Conservation (phyloP, 495 filamentous ascomycete species). For the Bacidia gigantensis region DNA sequence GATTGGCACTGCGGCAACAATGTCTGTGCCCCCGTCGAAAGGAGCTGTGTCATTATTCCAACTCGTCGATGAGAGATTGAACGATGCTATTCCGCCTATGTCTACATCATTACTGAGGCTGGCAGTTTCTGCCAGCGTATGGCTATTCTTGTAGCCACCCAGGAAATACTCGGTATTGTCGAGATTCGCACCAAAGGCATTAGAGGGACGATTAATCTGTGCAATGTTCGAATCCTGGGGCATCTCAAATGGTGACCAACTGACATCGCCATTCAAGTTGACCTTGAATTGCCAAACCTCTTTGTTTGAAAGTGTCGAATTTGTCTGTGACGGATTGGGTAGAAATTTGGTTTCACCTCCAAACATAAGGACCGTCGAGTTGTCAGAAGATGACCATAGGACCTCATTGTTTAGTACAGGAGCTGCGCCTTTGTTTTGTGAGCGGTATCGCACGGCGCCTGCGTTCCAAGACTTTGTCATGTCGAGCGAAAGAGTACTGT, state of each 20-base stretch:
- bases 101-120: not conserved
- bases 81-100: not conserved
- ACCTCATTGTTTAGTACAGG: not conserved
- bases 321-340: no score
- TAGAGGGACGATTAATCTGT: not conserved
- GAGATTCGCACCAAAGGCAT: not conserved
- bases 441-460: not conserved
- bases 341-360: not conserved
- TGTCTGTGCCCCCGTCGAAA: not conserved
- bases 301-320: not conserved
- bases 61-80: not conserved
- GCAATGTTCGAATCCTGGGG: not conserved
- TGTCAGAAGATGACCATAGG: conserved; percentile 1
- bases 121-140: not conserved
- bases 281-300: conserved; percentile 3
- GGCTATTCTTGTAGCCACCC: not conserved
- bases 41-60: conserved; percentile 1
- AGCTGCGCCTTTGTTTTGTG: not conserved
- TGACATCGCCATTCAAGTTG: not conserved
- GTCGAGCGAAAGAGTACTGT: conserved; percentile 2
- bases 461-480: conserved; percentile 5
- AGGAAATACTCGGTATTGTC: conserved; percentile 4
- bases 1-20: not conserved
- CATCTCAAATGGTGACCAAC: conserved; percentile 1
- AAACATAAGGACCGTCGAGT: conserved; percentile 1